These are phyloP conservation scores for Dipteronia sinensis DNA, from an alignment of 345 rosid species.

Conservation along the genomic window DNA sequence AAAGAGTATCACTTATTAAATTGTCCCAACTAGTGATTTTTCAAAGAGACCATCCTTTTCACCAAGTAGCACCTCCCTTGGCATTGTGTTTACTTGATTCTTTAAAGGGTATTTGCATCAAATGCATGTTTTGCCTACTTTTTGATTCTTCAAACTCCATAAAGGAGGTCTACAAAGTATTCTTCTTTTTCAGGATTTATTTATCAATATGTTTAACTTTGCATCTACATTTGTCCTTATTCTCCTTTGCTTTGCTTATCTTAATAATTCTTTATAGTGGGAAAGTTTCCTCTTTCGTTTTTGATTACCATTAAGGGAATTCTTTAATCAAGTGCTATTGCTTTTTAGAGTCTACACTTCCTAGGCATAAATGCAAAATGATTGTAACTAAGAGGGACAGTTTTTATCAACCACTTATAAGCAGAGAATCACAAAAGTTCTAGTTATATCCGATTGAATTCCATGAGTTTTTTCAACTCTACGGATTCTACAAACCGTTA, in stretches of 20 bases:
- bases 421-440: background rate
- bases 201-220: constrained; percentile 20
- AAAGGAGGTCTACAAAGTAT: constrained; percentile 9
- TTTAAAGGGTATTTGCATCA: constrained; percentile 4
- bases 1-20: background rate
- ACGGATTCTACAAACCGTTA: constrained; percentile 4
- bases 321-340: constrained; percentile 19
- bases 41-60: constrained; percentile 25
- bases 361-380: constrained; percentile 30
- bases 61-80: constrained; percentile 17
- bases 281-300: constrained; percentile 11
- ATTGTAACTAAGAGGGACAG: constrained; percentile 11
- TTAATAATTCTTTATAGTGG: constrained; percentile 19
- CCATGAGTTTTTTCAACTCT: constrained; percentile 18
- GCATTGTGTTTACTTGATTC: constrained; percentile 16
- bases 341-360: constrained; percentile 19
- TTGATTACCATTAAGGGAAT: constrained; percentile 1
- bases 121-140: constrained; percentile 19
- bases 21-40: constrained; percentile 16
- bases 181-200: constrained; percentile 2
- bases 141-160: constrained; percentile 22
- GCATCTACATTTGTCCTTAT: constrained; percentile 41
- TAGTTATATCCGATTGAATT: constrained; percentile 9
- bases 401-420: constrained; percentile 5
- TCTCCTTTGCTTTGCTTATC: constrained; percentile 28